Evolutionary conservation across 768 basidiomycete species (phyloP).

Genomic region (Xerocomellus intermedius): DNA sequence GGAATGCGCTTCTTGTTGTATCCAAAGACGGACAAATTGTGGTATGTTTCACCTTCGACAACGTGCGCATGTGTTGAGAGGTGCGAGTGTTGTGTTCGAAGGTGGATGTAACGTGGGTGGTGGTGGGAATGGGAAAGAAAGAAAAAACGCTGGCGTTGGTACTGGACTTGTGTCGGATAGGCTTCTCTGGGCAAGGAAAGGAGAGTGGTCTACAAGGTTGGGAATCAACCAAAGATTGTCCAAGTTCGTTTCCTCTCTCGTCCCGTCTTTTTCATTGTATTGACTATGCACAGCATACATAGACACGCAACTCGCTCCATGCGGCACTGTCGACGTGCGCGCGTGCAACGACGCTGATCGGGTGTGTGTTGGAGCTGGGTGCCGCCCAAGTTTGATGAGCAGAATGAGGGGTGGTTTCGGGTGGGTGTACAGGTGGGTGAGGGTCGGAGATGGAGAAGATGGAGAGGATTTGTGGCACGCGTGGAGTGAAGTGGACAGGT

Average conservation of each 20-base stretch:
- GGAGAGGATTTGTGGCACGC: constrained; percentile 21
- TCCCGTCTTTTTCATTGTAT: background rate
- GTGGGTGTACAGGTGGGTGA: background rate
- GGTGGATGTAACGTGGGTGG: background rate
- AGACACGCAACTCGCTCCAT: background rate
- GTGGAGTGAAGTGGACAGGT: constrained; percentile 30
- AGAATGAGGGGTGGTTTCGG: constrained; percentile 64
- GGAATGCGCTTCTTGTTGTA: constrained; percentile 47
- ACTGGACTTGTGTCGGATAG: background rate
- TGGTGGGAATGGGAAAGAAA: background rate
- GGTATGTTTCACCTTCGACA: constrained; percentile 44
- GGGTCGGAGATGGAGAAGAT: background rate
- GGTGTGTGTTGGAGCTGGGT: constrained; percentile 18
- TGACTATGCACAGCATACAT: too few relatives aligned
- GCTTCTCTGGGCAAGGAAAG: background rate
- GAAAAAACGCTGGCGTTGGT: background rate
- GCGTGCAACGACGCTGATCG: constrained; percentile 35
- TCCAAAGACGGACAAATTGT: constrained; percentile 54
- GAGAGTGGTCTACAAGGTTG: background rate
- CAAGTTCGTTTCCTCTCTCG: background rate
- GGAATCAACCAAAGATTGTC: background rate
- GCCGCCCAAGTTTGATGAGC: constrained; percentile 58
- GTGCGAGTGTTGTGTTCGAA: background rate
- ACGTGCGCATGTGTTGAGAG: constrained; percentile 16
- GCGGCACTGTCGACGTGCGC: background rate